phyloP scores from a whole-genome alignment of 495 filamentous ascomycete genomes.

The Hypoxylon crocopeplum region DNA sequence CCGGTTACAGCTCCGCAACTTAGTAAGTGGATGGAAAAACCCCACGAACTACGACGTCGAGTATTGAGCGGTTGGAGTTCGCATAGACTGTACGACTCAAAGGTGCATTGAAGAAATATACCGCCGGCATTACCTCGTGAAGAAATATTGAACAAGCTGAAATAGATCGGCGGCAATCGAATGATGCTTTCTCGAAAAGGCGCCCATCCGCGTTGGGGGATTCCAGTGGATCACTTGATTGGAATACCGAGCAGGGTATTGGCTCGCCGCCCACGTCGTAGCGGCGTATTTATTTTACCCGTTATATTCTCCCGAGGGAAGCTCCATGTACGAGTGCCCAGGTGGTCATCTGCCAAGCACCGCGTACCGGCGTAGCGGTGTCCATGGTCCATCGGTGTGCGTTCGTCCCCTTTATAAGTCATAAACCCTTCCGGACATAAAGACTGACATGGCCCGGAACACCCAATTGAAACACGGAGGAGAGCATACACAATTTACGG shows the following conservation, averaged over 20 bases:
- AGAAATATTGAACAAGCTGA: constrained; percentile 4
- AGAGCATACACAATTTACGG: constrained; percentile 10
- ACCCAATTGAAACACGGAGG: constrained; percentile 18
- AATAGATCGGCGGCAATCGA: constrained; percentile 28
- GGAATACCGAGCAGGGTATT: constrained; percentile 27
- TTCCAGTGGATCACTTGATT: constrained; percentile 31
- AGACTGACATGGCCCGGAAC: constrained; percentile 14
- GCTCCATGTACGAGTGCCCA: constrained; percentile 19
- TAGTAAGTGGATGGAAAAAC: constrained; percentile 17
- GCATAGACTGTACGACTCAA: constrained; percentile 25
- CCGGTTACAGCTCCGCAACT: constrained; percentile 23
- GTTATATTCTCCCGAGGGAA: constrained; percentile 36
- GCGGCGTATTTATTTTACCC: constrained; percentile 37
- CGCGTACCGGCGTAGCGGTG: constrained; percentile 30
- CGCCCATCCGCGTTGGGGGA: constrained; percentile 11
- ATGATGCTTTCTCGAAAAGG: constrained; percentile 10
- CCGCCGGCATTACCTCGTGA: constrained; percentile 26
- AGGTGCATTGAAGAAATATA: constrained; percentile 26
- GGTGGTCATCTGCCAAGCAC: constrained; percentile 28
- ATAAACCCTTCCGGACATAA: constrained; percentile 9
- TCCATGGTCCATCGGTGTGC: constrained; percentile 14
- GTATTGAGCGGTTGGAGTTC: constrained; percentile 20
- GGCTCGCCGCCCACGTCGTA: constrained; percentile 25
- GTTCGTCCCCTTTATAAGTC: constrained; percentile 30
- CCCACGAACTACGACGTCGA: constrained; percentile 8